Evolutionary conservation across 2,329 filamentous ascomycete genomes (phyloP).

Genomic region (Lachnellula arida): DNA sequence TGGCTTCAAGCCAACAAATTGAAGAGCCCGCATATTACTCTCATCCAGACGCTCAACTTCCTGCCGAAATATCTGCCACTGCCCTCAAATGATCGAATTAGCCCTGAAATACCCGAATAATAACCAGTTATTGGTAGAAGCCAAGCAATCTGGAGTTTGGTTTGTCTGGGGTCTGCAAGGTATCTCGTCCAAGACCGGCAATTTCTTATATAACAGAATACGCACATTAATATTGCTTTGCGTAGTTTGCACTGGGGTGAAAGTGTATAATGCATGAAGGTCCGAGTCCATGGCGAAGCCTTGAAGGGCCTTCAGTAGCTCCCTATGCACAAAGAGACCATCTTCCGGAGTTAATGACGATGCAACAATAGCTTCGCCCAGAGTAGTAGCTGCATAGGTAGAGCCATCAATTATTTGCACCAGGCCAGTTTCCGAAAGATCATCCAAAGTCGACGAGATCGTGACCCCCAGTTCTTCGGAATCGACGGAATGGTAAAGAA

Average conservation of each 20-base stretch:
- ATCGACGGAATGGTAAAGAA: constrained; percentile 56
- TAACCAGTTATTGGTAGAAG: neutral
- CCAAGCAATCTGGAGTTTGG: no score
- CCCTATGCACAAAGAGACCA: constrained; percentile 66
- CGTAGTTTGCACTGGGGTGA: constrained; percentile 64
- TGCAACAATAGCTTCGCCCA: constrained; percentile 67
- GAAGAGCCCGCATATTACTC: constrained; percentile 63
- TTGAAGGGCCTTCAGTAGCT: constrained; percentile 60
- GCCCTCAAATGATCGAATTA: neutral
- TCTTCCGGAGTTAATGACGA: constrained; percentile 71
- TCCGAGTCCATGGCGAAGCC: constrained; percentile 79
- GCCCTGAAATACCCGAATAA: no score
- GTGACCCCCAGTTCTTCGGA: constrained; percentile 45
- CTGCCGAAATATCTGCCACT: constrained; percentile 66
- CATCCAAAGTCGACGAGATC: constrained; percentile 54
- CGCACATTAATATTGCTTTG: constrained; percentile 49
- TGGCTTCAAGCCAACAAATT: constrained; percentile 64
- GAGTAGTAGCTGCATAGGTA: constrained; percentile 55
- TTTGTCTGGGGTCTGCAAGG: no score
- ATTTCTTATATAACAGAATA: neutral
- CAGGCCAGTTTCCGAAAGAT: constrained; percentile 52
- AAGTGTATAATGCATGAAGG: constrained; percentile 74
- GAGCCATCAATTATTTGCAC: constrained; percentile 46
- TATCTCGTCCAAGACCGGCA: neutral
- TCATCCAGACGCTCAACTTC: constrained; percentile 68